phyloP scores from a whole-genome alignment of 108 stramenopile genomes.

The Asterionellopsis glacialis region DNA sequence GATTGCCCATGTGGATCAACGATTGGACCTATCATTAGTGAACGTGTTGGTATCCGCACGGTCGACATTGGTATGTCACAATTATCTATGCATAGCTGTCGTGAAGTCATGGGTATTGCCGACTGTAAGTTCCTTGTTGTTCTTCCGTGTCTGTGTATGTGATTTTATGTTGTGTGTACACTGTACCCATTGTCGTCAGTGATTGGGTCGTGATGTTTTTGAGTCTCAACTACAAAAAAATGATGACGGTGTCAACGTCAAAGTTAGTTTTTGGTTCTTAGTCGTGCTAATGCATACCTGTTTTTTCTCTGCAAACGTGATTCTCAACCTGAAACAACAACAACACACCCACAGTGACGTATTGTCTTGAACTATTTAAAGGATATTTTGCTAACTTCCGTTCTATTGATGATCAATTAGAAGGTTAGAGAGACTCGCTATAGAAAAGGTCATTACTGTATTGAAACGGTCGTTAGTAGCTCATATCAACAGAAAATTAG shows the following conservation, averaged over 20 bases:
- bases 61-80: conserved; percentile 96
- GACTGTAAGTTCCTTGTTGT: conserved; percentile 43
- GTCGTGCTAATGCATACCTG: background rate
- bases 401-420: conserved; percentile 55
- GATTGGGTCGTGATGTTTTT: too few species aligned
- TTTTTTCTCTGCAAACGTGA: background rate
- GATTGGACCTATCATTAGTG: conserved; percentile 87
- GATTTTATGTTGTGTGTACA: background rate
- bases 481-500: too few species aligned
- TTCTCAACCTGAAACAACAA: too few species aligned
- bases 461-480: too few species aligned
- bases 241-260: too few species aligned
- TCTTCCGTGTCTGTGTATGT: too few species aligned
- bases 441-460: too few species aligned
- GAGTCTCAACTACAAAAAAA: too few species aligned
- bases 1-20: conserved; percentile 92
- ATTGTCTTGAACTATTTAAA: conserved; percentile 62
- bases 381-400: conserved; percentile 71
- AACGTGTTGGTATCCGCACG: conserved; percentile 83
- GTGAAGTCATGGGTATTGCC: conserved; percentile 83
- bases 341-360: conserved; percentile 41
- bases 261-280: background rate
- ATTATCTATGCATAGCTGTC: conserved; percentile 85
- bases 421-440: too few species aligned
- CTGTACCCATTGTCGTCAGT: too few species aligned